These are phyloP conservation scores for Helianthus tuberosus DNA, from an alignment of 129 eudicot genomes.

Conservation along the genomic window DNA sequence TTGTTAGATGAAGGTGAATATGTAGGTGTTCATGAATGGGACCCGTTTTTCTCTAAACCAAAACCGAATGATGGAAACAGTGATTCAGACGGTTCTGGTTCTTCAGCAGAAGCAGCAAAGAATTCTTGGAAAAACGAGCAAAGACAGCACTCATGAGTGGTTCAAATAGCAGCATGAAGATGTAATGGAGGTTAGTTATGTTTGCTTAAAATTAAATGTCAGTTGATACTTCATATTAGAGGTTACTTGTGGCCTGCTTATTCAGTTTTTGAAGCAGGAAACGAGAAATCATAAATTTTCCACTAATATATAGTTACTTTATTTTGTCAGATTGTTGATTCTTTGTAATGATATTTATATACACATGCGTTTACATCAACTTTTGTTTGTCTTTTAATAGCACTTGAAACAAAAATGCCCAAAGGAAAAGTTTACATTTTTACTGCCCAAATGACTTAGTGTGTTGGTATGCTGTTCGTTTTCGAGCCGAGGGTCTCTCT, in stretches of 20 bases:
- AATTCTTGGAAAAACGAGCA: conserved; percentile 92
- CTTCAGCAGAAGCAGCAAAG: conserved; percentile 65
- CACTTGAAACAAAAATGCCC: conserved; percentile 10
- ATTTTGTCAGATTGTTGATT: conserved; percentile 32
- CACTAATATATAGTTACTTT: conserved; percentile 31
- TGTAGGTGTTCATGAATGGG: conserved; percentile 85
- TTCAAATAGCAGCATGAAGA: conserved; percentile 14
- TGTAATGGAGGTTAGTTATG: conserved; percentile 34
- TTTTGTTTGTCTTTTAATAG: conserved; percentile 8
- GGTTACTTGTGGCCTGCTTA: conserved; percentile 18
- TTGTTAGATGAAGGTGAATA: conserved; percentile 77
- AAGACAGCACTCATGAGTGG: conserved; percentile 52
- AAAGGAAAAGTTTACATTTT: conserved; percentile 12
- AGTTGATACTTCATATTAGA: conserved; percentile 28
- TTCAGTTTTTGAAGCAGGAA: conserved; percentile 22
- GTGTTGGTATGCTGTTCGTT: too few species aligned
- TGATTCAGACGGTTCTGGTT: conserved; percentile 45
- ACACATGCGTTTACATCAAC: conserved; percentile 36
- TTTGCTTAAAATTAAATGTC: conserved; percentile 25
- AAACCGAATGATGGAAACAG: conserved; percentile 45
- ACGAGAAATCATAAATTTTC: conserved; percentile 35
- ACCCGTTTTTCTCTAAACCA: conserved; percentile 79
- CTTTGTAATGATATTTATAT: conserved; percentile 37
- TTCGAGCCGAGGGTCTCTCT: too few species aligned
- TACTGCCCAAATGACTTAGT: too few species aligned